Evolutionary conservation across 208 protist species (phyloP), one percentile per base, ranked within the genome.

Genomic region (Trypanosoma congolense): DNA sequence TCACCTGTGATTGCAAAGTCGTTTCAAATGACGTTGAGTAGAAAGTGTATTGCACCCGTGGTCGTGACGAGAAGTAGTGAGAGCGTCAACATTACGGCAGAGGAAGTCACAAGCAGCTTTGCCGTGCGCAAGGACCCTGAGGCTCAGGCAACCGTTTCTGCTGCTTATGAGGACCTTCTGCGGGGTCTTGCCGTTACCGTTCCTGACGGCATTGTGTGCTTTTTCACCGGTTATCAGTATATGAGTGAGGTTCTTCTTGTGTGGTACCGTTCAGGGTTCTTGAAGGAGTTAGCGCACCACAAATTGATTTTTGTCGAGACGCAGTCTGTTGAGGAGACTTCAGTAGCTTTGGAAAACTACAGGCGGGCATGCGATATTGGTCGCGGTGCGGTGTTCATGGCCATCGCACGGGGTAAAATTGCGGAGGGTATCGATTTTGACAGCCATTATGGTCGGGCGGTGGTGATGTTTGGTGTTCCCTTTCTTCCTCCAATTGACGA

Each of bases 301-400:
- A 99, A 99, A 77, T 86, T 99, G 5, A 84, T 99, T 45, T 99
- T 99, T 79, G 92, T 99, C 18, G 98, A 99, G 71, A 99, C 98
- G 8, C 85, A 96, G 48, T 92, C 96, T 46, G 76, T 93, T 3
- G 88, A 96, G 24, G 98, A 99, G 69, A 99, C 98, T 3, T 93
- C 92, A 5, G 63, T 98, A 10, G 98, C 98, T 0, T 83, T 99
- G 12, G 82, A 89, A 21, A 98, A 98, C 70, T 99, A 99, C 73
- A 76, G 91, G 31, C 80, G 85, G 16, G 97, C 97, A 28, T 99
- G 97, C 67, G 97, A 99, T 64, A 97, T 95, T 74, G 97, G 97
- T 19, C 79, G 97, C 33, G 98, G 98, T 9, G 98, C 97, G 12
- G 92, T 99, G n/a, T 97, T 99, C 61, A 90, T 99, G 53, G 97